These are phyloP conservation scores for Mucor indicus DNA, from an alignment of 371 early-diverging fungal genomes.

Conservation along the genomic window DNA sequence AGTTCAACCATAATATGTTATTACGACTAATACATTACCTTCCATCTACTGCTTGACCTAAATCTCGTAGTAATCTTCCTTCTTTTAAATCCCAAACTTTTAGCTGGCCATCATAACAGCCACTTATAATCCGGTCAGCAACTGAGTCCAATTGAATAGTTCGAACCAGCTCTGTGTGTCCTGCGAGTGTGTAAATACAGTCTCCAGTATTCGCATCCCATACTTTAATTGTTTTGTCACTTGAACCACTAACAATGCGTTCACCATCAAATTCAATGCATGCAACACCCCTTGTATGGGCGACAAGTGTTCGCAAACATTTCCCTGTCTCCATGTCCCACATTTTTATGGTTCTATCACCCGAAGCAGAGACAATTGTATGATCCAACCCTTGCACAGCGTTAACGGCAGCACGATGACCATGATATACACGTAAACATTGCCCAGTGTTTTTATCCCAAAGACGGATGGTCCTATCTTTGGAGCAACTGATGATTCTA, in stretches of 20 bases:
- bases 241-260: conserved; percentile 90
- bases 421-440: conserved; percentile 65
- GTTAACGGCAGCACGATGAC: conserved; percentile 77
- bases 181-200: conserved; percentile 44
- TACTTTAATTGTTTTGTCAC: conserved; percentile 91
- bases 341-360: conserved; percentile 77
- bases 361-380: conserved; percentile 71
- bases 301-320: conserved; percentile 50
- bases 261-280: conserved; percentile 95
- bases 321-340: conserved; percentile 70
- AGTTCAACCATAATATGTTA: background rate
- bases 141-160: conserved; percentile 54
- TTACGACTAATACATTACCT: conserved; percentile 38
- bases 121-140: conserved; percentile 67
- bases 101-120: conserved; percentile 82
- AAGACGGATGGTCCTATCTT: conserved; percentile 86
- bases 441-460: conserved; percentile 72
- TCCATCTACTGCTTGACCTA: conserved; percentile 59
- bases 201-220: conserved; percentile 77
- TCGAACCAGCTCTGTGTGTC: conserved; percentile 78
- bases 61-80: conserved; percentile 46
- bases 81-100: conserved; percentile 78
- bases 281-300: conserved; percentile 83
- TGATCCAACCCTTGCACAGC: conserved; percentile 63
- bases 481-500: conserved; percentile 86